These are phyloP conservation scores for Venturia oleaginea DNA, from an alignment of 2,329 filamentous ascomycete species.

Conservation along the genomic window DNA sequence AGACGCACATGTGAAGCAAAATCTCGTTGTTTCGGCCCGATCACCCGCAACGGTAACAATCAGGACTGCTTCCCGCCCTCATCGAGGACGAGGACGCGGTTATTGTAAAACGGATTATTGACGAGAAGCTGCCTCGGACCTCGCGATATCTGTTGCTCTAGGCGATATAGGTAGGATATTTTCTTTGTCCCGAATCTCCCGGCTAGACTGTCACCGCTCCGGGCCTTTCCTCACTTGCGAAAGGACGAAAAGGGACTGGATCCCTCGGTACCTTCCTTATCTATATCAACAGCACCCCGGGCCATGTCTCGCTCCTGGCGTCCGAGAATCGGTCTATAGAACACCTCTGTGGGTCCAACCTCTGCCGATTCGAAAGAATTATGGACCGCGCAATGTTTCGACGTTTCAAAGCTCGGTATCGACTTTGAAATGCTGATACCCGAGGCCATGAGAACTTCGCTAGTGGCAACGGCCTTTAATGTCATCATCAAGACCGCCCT, in stretches of 20 bases:
- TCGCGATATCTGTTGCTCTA: too few species aligned
- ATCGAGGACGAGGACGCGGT: background rate
- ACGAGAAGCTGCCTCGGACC: too few species aligned
- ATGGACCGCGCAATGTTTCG: background rate
- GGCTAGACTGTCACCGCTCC: background rate
- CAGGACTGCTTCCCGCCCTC: background rate
- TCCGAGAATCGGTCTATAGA: background rate
- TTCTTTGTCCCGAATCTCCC: too few species aligned
- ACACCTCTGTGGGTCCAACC: background rate
- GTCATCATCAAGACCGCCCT: conserved; percentile 4
- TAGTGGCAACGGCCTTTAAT: background rate
- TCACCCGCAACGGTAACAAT: background rate
- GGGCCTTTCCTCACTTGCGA: background rate
- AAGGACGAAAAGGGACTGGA: background rate
- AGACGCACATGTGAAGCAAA: background rate
- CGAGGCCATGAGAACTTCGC: background rate
- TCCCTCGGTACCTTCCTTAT: background rate
- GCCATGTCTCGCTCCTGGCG: background rate
- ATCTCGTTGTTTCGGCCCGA: background rate
- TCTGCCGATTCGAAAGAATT: background rate
- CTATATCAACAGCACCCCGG: background rate
- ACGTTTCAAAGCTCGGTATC: background rate
- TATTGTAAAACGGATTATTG: too few species aligned
- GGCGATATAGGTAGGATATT: too few species aligned
- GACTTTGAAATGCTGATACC: background rate